phyloP scores from a whole-genome alignment of 768 basidiomycete species.

The Termitomyces sp. region DNA sequence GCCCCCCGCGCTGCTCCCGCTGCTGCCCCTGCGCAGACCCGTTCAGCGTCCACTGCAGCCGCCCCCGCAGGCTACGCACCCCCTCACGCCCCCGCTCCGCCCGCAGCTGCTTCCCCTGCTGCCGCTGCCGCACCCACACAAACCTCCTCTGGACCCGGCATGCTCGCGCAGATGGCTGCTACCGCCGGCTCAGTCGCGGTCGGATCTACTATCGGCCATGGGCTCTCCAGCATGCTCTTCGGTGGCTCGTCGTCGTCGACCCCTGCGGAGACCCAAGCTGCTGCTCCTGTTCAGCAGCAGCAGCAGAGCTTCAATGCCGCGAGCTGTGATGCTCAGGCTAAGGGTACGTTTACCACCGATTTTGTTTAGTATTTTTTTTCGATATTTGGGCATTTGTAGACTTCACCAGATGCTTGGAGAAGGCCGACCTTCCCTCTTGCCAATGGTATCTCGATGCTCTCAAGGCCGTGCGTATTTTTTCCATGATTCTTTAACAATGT shows the following conservation, averaged over 20 bases:
- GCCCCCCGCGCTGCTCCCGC: conserved; percentile 41
- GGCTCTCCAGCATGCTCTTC: conserved; percentile 87
- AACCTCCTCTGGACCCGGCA: conserved; percentile 53
- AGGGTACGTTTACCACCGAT: conserved; percentile 42
- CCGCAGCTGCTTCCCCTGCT: conserved; percentile 41
- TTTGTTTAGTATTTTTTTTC: neutral
- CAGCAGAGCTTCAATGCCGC: conserved; percentile 35
- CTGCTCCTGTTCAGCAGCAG: conserved; percentile 47
- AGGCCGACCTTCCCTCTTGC: conserved; percentile 75
- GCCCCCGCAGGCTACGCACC: conserved; percentile 41
- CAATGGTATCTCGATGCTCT: conserved; percentile 86
- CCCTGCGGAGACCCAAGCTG: conserved; percentile 45
- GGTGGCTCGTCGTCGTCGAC: conserved; percentile 56
- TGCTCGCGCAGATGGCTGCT: conserved; percentile 83
- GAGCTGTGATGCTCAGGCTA: conserved; percentile 77
- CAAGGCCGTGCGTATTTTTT: conserved; percentile 63
- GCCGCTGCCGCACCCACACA: conserved; percentile 40
- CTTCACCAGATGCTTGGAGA: conserved; percentile 83
- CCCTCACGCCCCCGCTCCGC: conserved; percentile 37
- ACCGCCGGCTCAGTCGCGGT: conserved; percentile 89
- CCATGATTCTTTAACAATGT: neutral
- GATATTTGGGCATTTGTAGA: conserved; percentile 38
- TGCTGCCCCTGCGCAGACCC: conserved; percentile 41
- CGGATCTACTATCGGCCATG: conserved; percentile 86
- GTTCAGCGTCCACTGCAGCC: conserved; percentile 49